These are phyloP conservation scores for Scedosporium apiospermum DNA, from an alignment of 2,329 filamentous ascomycete species.

Conservation along the genomic window DNA sequence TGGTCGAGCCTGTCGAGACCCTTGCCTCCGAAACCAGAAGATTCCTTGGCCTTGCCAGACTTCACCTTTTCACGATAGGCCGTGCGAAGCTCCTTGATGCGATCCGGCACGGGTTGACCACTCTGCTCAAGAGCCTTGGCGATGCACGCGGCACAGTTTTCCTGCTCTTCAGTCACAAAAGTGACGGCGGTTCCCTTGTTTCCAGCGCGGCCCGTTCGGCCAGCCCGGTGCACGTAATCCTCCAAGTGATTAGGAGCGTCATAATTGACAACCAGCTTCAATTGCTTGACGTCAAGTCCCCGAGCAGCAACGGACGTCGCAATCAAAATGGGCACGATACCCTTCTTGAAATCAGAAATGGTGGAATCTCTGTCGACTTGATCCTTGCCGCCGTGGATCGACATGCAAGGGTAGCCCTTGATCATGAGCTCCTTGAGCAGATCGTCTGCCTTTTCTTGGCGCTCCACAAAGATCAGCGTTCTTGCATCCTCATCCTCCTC, in stretches of 20 bases:
- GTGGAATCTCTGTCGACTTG: slow-evolving; percentile 89
- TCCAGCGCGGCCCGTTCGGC: slow-evolving; percentile 86
- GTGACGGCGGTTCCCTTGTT: slow-evolving; percentile 94
- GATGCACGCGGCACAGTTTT: slow-evolving; percentile 81
- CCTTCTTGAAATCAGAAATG: slow-evolving; percentile 87
- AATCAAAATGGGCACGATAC: slow-evolving; percentile 79
- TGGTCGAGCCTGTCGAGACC: slow-evolving; percentile 87
- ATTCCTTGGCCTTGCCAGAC: slow-evolving; percentile 80
- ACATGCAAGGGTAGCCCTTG: slow-evolving; percentile 85
- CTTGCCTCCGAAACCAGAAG: slow-evolving; percentile 87
- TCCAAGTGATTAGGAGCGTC: slow-evolving; percentile 91
- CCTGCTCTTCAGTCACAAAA: slow-evolving; percentile 84
- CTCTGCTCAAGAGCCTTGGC: slow-evolving; percentile 89
- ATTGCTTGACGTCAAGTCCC: slow-evolving; percentile 88
- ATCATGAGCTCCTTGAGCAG: slow-evolving; percentile 67
- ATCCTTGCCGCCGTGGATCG: slow-evolving; percentile 88
- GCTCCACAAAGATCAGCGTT: slow-evolving; percentile 82
- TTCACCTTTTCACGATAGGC: slow-evolving; percentile 85
- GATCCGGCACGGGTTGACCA: slow-evolving; percentile 70
- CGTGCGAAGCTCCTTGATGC: slow-evolving; percentile 54
- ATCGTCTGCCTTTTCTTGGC: slow-evolving; percentile 82
- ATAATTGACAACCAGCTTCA: slow-evolving; percentile 94
- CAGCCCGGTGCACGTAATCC: slow-evolving; percentile 91
- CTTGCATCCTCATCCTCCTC: slow-evolving; percentile 82
- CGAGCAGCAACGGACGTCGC: slow-evolving; percentile 93